Evolutionary conservation across 2,329 filamentous ascomycete genomes (phyloP), one percentile per base, ranked within the genome.

Genomic region (Leptographium wingfieldii): DNA sequence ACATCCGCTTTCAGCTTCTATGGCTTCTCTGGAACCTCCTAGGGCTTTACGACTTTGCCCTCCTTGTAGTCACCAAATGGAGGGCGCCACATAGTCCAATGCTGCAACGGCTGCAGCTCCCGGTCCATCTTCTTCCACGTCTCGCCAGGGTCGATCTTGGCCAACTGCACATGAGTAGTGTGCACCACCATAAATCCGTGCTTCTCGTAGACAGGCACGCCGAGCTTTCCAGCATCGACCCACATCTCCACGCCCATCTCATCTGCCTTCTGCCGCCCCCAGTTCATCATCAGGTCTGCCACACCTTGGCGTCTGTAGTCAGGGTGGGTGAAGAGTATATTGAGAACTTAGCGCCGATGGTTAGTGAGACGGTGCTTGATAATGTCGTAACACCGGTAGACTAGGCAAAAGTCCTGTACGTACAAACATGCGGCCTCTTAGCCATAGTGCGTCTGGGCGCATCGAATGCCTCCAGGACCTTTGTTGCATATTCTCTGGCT

Each of bases 1-100:
- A 35, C 33, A 35, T 40, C 14, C 12, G 38, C 16, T 40, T 40
- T 5, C 9, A 43, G 40, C 3, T 52, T 7, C 49, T 52, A 29
- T 11, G 2, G 22, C 14, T 16, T 29, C 51, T 54, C 19, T n/a
- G 9, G 5, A 31, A n/a, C 27, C 54, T 58, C 56, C 56, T 46
- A 53, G 2, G 56, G 56, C 43, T n/a, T 51, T 16, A n/a, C 22
- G 19, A 48, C 43, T 9, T 51, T 33, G 19, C 56, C 48, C 1
- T 27, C 56, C 22, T 38, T 35, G 33, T 58, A 58, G 16, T 49
- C 56, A 7, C 56, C 56, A 10, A 29, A 31, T 2, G 48, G 31
- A 10, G 56, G 56, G 5, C 56, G 46, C 56, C 56, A 58, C 56
- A 58, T 58, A 3, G n/a, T 22, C 56, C 46, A 58, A 31, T 51